These are phyloP conservation scores for Parastagonospora avenae DNA, from an alignment of 2,329 filamentous ascomycete genomes.

Conservation along the genomic window DNA sequence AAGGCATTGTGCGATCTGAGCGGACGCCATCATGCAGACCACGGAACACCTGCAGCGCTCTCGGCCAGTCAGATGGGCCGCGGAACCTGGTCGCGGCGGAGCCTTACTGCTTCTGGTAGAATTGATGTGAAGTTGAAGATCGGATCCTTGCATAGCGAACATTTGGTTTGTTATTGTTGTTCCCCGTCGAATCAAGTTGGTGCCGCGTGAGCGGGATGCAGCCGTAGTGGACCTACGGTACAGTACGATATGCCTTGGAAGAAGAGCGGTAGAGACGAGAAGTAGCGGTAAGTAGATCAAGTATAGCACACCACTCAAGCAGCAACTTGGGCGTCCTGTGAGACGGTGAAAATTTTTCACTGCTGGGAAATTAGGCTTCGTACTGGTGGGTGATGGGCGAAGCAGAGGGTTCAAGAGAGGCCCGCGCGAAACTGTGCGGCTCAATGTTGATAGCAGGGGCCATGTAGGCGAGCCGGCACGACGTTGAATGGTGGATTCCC, in stretches of 20 bases:
- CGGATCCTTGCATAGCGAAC: conserved; percentile 33
- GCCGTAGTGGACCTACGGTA: conserved; percentile 32
- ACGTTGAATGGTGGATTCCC: conserved; percentile 38
- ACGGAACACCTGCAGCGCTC: conserved; percentile 35
- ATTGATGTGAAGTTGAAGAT: conserved; percentile 35
- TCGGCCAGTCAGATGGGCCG: conserved; percentile 34
- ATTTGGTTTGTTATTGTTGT: conserved; percentile 39
- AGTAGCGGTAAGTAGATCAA: conserved; percentile 42
- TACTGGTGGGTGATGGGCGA: conserved; percentile 21
- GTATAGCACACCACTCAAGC: conserved; percentile 30
- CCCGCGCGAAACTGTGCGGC: conserved; percentile 44
- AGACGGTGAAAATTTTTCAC: conserved; percentile 43
- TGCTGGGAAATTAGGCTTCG: conserved; percentile 42
- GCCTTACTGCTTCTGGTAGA: conserved; percentile 34
- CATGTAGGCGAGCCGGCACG: conserved; percentile 29
- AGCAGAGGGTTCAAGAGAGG: conserved; percentile 28
- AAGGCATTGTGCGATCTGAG: conserved; percentile 26
- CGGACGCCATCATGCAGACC: conserved; percentile 38
- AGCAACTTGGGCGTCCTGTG: conserved; percentile 32
- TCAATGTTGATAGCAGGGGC: conserved; percentile 37
- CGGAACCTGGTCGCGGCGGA: conserved; percentile 25
- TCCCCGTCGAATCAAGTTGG: conserved; percentile 38
- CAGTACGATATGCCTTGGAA: conserved; percentile 24
- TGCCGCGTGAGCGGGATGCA: conserved; percentile 32
- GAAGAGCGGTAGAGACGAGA: conserved; percentile 16